Base-by-base conservation (phyloP, 352 stramenopile species). In the Phytophthora cactorum region DNA sequence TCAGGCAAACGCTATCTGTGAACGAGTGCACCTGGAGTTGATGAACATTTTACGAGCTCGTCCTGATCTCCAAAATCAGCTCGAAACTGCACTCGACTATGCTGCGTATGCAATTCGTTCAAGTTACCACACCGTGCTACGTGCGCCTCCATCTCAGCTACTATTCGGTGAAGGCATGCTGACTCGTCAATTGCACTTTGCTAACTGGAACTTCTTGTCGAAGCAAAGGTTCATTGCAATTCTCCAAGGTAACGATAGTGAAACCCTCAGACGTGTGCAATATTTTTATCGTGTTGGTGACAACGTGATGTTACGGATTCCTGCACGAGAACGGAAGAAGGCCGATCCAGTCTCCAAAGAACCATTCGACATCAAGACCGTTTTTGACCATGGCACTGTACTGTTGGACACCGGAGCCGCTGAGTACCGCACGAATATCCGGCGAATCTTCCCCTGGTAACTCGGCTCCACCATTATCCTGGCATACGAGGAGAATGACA, bases 21-120 rank as follows among this genome's bases (percentile, higher is more conserved):
- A 72, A 6, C 41, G 56, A 25, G 52, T 72, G 6, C 57, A 72
- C 5, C 27, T 63, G 3, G 57, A 72, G 15, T 49, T 72, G 8
- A 1, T 59, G 0, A 67, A 67, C 29, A 50, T 61, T 5, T 4
- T 60, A 4, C 39, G 52, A 2, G 39, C 12, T 29, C 29, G 59
- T 7, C 59, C 14, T 14, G 14, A 59, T 54, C n/a, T 65, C 0
- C 38, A 52, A 0, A 11, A 65, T 27, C 58, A 65, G 11, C 15
- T 65, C 4, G 58, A 58, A 47, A 22, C 38, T 4, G 58, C 15
- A 27, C 28, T 65, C 3, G 58, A 65, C 43, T 56, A 67, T 12
- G 59, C 50, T 25, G 43, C 59, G 1, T 67, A 51, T 9, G 28
- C 51, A 0, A 55, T 67, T 51, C 50, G 59, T 3, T 41, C 50